A percentile compares a stretch with the other conserved stretches of the same genome.
Evolutionary conservation across 306 rosid genomes (phyloP).

Genomic region (Gleditsia sinensis): DNA sequence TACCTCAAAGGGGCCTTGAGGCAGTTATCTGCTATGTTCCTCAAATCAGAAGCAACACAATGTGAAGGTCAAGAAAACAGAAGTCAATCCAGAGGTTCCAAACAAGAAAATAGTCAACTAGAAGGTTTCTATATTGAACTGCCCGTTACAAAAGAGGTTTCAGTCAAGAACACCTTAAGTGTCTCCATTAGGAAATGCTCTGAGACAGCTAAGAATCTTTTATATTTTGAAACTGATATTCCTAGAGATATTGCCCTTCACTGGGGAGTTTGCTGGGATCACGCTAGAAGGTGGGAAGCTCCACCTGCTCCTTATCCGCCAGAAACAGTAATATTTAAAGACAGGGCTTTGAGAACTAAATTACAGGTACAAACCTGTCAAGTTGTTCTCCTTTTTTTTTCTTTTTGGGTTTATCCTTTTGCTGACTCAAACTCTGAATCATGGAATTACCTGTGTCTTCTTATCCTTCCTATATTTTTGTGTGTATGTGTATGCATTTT

Average conservation of each 20-base stretch:
- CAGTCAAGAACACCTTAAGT: constrained; percentile 50
- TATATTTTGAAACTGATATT: constrained; percentile 76
- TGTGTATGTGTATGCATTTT: too few species aligned
- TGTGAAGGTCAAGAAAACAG: constrained; percentile 42
- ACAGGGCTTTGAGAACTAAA: constrained; percentile 76
- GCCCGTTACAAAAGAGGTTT: constrained; percentile 62
- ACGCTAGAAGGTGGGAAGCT: constrained; percentile 77
- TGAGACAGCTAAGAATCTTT: constrained; percentile 63
- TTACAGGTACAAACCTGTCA: constrained; percentile 57
- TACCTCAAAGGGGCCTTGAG: constrained; percentile 66
- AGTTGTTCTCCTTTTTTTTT: background rate
- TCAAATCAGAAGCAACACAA: constrained; percentile 46
- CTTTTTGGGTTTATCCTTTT: background rate
- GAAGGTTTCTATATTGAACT: constrained; percentile 77
- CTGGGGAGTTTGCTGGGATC: constrained; percentile 93
- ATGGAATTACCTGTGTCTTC: constrained; percentile 12
- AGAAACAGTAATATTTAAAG: constrained; percentile 64
- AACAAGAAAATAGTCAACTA: constrained; percentile 44
- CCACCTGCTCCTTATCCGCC: constrained; percentile 79
- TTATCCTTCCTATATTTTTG: background rate
- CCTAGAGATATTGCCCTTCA: constrained; percentile 74
- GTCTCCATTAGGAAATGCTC: constrained; percentile 65
- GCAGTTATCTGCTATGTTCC: constrained; percentile 55
- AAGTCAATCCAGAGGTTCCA: constrained; percentile 42
- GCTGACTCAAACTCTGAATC: background rate